These are phyloP conservation scores for Suillus fuscotomentosus DNA, from an alignment of 768 basidiomycete species.

Conservation along the genomic window DNA sequence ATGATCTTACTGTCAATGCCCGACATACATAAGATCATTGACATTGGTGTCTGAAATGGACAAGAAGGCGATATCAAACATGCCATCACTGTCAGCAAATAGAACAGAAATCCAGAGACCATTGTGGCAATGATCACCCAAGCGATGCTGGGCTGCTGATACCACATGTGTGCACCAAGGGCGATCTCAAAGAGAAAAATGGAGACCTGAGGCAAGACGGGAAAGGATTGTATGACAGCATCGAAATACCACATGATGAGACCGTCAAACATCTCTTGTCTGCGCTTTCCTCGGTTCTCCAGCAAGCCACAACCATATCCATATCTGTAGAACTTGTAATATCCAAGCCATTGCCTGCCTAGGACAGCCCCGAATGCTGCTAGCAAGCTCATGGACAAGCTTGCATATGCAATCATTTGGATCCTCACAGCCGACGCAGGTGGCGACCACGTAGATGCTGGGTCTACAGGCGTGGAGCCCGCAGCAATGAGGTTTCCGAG, in stretches of 20 bases:
- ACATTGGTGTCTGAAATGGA: constrained; percentile 1
- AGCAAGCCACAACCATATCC: neutral
- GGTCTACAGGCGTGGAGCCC: neutral
- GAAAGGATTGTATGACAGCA: constrained; percentile 1
- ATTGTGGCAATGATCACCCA: neutral
- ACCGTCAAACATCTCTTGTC: constrained; percentile 5
- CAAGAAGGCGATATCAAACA: neutral
- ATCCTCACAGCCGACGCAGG: no score
- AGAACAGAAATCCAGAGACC: neutral
- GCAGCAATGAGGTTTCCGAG: neutral
- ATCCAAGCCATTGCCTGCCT: constrained; percentile 16
- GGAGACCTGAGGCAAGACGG: constrained; percentile 9
- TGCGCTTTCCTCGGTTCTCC: constrained; percentile 2
- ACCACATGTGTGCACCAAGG: constrained; percentile 5
- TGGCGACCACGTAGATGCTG: neutral
- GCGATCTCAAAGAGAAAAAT: constrained; percentile 12
- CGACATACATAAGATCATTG: no score
- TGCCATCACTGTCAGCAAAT: neutral
- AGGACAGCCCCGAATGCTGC: constrained; percentile 9
- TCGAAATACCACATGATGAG: constrained; percentile 11
- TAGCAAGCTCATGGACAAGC: no score
- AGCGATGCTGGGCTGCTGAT: neutral
- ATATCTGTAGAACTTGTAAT: neutral
- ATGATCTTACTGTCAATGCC: no score
- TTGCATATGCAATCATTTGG: no score